A percentile compares a stretch with the other conserved stretches of the same genome.
phyloP scores from a whole-genome alignment of 78 protist species.

The Tieghemostelium lacteum region DNA sequence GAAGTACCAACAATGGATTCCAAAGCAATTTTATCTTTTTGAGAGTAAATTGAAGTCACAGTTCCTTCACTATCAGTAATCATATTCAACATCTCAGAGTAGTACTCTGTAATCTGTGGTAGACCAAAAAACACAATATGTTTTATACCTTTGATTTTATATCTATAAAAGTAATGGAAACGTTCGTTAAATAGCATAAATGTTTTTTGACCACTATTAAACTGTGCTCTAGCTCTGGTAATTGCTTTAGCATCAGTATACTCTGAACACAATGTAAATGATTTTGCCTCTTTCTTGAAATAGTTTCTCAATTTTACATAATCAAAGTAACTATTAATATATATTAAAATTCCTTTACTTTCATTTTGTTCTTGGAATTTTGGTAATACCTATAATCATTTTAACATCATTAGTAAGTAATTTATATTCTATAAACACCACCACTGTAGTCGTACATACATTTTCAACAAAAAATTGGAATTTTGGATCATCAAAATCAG shows the following conservation, averaged over 20 bases:
- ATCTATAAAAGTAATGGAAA: slow-evolving; percentile 69
- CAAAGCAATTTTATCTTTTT: slow-evolving; percentile 46
- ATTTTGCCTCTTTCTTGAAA: slow-evolving; percentile 75
- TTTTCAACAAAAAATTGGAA: slow-evolving; percentile 26
- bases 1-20: slow-evolving; percentile 73
- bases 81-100: slow-evolving; percentile 48
- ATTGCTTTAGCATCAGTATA: slow-evolving; percentile 28
- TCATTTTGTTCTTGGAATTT: slow-evolving; percentile 9
- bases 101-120: slow-evolving; percentile 43
- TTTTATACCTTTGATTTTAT: slow-evolving; percentile 47
- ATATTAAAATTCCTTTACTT: slow-evolving; percentile 39
- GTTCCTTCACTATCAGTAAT: slow-evolving; percentile 39
- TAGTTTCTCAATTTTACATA: slow-evolving; percentile 80
- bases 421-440: not conserved
- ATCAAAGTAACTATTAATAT: slow-evolving; percentile 87
- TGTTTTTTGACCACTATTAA: slow-evolving; percentile 26
- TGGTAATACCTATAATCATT: slow-evolving; percentile 40
- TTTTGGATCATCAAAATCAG: not conserved
- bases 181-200: slow-evolving; percentile 71
- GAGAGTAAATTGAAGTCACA: slow-evolving; percentile 44
- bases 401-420: not conserved
- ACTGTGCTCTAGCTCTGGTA: slow-evolving; percentile 49
- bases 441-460: slow-evolving; percentile 21
- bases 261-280: slow-evolving; percentile 34
- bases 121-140: slow-evolving; percentile 78